Conservation (phyloP, 345 rosid genomes). For the Diplotaxis tenuifolia region DNA sequence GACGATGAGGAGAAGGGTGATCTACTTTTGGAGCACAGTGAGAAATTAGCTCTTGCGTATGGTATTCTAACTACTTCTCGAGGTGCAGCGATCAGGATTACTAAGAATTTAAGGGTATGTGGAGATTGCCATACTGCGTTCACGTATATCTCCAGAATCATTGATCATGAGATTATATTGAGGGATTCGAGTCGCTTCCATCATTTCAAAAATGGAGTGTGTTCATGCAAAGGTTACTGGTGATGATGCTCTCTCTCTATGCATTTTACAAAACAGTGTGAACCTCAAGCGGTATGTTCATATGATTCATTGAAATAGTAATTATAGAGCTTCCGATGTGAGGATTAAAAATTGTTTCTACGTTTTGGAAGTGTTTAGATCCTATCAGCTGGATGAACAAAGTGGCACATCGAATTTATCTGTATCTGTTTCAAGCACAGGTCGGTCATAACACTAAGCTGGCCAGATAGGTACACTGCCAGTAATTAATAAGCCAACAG, state of each 20-base stretch:
- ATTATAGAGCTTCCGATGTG: neutral
- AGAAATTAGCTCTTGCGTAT: conserved; percentile 84
- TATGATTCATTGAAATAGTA: neutral
- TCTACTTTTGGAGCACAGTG: conserved; percentile 73
- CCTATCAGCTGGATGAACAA: conserved; percentile 9
- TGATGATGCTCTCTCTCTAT: conserved; percentile 34
- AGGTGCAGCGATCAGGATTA: conserved; percentile 62
- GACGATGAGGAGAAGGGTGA: conserved; percentile 87
- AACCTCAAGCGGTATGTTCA: neutral
- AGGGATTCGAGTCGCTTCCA: conserved; percentile 92
- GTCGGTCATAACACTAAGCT: conserved; percentile 3
- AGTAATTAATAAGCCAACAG: neutral
- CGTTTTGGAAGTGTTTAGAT: conserved; percentile 2
- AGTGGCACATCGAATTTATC: neutral
- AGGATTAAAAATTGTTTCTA: neutral
- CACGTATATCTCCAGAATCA: conserved; percentile 60
- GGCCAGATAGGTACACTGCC: neutral
- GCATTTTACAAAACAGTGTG: neutral
- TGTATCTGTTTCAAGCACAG: neutral
- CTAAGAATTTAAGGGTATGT: conserved; percentile 76
- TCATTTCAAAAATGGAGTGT: conserved; percentile 75
- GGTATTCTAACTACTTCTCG: conserved; percentile 59
- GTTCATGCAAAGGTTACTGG: conserved; percentile 87
- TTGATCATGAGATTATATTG: conserved; percentile 69
- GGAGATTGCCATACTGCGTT: conserved; percentile 85